Percentiles rank a stretch among this genome's conserved stretches.
phyloP scores from a whole-genome alignment of 345 rosid species.

The Lepidium aucheri region DNA sequence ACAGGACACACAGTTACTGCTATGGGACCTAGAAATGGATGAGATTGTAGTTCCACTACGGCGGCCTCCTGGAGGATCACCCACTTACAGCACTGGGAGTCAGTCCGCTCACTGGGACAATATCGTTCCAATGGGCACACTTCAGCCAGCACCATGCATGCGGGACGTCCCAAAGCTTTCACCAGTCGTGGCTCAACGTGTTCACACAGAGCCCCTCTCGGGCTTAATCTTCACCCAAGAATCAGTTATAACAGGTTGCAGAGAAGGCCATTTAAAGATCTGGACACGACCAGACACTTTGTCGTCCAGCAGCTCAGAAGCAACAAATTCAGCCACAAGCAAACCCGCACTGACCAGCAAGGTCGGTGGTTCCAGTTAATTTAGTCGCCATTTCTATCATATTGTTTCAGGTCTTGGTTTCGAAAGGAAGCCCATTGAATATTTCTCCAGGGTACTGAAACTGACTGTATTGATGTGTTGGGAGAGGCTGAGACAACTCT shows the following conservation, averaged over 20 bases:
- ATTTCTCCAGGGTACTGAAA: no score
- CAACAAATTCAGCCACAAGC: not conserved
- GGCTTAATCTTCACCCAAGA: conserved; percentile 84
- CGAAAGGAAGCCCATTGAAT: no score
- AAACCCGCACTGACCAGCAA: no score
- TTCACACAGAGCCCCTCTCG: conserved; percentile 87
- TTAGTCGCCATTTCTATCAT: no score
- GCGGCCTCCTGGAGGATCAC: conserved; percentile 89
- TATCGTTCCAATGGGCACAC: conserved; percentile 54
- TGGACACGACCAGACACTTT: conserved; percentile 80
- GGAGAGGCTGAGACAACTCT: no score
- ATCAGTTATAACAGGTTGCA: conserved; percentile 73
- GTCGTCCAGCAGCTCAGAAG: conserved; percentile 39
- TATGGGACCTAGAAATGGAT: conserved; percentile 98
- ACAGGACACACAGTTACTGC: conserved; percentile 87
- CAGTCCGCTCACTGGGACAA: conserved; percentile 99
- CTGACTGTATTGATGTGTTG: no score
- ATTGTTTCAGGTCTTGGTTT: no score
- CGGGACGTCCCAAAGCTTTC: conserved; percentile 90
- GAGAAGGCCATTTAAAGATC: conserved; percentile 90
- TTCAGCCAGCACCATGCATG: conserved; percentile 91
- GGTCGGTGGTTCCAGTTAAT: no score
- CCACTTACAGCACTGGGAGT: conserved; percentile 91
- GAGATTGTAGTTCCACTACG: conserved; percentile 96
- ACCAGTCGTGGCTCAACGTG: conserved; percentile 77